A percentile compares a stretch with the other conserved stretches of the same genome.
These are phyloP conservation scores for Diversispora epigaea DNA, from an alignment of 192 early-diverging fungal genomes.

Conservation along the genomic window DNA sequence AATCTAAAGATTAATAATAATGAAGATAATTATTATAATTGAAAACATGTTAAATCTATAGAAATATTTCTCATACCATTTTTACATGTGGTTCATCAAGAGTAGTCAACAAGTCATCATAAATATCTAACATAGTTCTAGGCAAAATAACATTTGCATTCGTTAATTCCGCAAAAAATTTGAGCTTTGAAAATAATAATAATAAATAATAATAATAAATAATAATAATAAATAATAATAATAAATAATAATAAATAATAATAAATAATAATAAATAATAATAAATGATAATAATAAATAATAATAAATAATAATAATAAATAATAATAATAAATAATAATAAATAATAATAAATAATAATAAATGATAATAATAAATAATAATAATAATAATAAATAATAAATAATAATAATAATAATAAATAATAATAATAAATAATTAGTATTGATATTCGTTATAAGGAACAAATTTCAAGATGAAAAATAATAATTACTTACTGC, in stretches of 20 bases:
- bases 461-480: background rate
- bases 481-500: constrained; percentile 48
- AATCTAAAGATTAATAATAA: background rate
- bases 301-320: background rate
- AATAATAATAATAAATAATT: background rate
- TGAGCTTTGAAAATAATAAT: background rate
- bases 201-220: background rate
- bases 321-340: background rate
- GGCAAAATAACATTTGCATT: constrained; percentile 74
- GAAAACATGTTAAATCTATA: background rate
- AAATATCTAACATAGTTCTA: constrained; percentile 59
- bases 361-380: no score
- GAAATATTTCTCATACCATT: constrained; percentile 21
- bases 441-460: background rate
- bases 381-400: no score
- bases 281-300: background rate
- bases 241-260: background rate
- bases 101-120: constrained; percentile 62
- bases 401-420: no score
- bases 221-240: background rate
- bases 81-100: constrained; percentile 54
- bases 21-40: background rate
- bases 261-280: background rate
- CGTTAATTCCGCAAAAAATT: constrained; percentile 79
- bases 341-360: background rate